Evolutionary conservation across 305 asterid species (phyloP).

Genomic region (Andrographis paniculata): DNA sequence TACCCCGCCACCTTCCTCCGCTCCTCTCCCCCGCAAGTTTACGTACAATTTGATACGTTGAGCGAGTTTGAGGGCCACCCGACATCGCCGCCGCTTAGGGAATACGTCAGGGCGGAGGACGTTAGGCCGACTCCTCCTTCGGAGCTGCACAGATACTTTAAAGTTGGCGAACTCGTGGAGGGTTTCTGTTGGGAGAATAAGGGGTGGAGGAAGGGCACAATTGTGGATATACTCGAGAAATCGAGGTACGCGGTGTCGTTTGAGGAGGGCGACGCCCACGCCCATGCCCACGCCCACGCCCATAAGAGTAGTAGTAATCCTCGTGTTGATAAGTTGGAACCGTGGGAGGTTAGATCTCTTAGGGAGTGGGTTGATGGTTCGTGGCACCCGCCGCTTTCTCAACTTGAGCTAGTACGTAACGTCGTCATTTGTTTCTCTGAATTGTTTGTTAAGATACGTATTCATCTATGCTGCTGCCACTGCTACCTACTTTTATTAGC

Average conservation of each 20-base stretch:
- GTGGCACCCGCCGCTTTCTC: constrained; percentile 40
- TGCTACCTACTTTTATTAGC: too few relatives aligned
- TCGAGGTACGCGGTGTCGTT: constrained; percentile 32
- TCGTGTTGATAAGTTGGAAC: constrained; percentile 26
- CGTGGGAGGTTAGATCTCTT: constrained; percentile 33
- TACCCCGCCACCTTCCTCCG: constrained; percentile 34
- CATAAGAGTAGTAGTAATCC: too few relatives aligned
- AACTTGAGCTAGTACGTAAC: constrained; percentile 18
- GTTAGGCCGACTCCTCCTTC: constrained; percentile 34
- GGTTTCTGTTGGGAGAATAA: constrained; percentile 21
- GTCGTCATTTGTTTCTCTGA: too few relatives aligned
- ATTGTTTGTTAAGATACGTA: too few relatives aligned
- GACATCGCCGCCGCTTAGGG: constrained; percentile 19
- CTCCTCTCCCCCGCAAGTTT: constrained; percentile 14
- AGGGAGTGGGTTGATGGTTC: constrained; percentile 35
- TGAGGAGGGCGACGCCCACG: constrained; percentile 17
- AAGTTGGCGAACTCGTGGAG: constrained; percentile 36
- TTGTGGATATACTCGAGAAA: constrained; percentile 29
- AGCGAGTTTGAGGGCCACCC: too few relatives aligned
- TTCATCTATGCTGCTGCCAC: too few relatives aligned
- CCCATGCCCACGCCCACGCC: too few relatives aligned
- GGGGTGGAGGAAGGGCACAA: constrained; percentile 33
- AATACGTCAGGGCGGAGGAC: constrained; percentile 19
- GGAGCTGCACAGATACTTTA: constrained; percentile 33
- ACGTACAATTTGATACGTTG: constrained; percentile 24